Evolutionary conservation across 768 basidiomycete genomes (phyloP).

Genomic region (Russula emetica): DNA sequence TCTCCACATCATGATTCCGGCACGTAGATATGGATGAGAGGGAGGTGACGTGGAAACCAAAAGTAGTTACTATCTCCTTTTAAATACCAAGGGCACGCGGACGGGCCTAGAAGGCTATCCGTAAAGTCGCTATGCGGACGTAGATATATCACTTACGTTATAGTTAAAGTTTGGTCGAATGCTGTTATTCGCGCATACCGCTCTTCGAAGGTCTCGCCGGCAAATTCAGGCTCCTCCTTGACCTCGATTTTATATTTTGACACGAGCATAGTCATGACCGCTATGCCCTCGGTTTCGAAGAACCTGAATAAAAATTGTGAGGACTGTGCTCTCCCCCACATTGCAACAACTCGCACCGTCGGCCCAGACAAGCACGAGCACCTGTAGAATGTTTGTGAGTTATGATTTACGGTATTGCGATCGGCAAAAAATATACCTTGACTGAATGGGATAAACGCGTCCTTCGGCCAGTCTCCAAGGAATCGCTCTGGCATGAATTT

Average conservation of each 20-base stretch:
- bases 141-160: slow-evolving; percentile 9
- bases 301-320: slow-evolving; percentile 35
- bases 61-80: slow-evolving; percentile 13
- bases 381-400: slow-evolving; percentile 3
- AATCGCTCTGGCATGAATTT: slow-evolving; percentile 42
- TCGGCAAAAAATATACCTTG: slow-evolving; percentile 13
- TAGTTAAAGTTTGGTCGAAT: slow-evolving; percentile 4
- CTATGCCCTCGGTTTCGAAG: slow-evolving; percentile 48
- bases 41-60: not conserved
- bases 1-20: not conserved
- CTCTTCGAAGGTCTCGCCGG: slow-evolving; percentile 45
- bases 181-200: slow-evolving; percentile 33
- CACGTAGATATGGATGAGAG: not conserved
- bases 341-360: slow-evolving; percentile 19
- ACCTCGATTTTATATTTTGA: slow-evolving; percentile 44
- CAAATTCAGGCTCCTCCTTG: too few relatives aligned
- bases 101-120: slow-evolving; percentile 14
- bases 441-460: slow-evolving; percentile 36
- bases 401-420: not conserved
- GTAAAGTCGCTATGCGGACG: not conserved
- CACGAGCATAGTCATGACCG: slow-evolving; percentile 44
- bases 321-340: not conserved
- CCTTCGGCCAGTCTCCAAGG: slow-evolving; percentile 34
- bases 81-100: slow-evolving; percentile 28
- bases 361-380: slow-evolving; percentile 28